These are phyloP conservation scores for Claviceps monticola DNA, from an alignment of 2,329 filamentous ascomycete species.

Conservation along the genomic window DNA sequence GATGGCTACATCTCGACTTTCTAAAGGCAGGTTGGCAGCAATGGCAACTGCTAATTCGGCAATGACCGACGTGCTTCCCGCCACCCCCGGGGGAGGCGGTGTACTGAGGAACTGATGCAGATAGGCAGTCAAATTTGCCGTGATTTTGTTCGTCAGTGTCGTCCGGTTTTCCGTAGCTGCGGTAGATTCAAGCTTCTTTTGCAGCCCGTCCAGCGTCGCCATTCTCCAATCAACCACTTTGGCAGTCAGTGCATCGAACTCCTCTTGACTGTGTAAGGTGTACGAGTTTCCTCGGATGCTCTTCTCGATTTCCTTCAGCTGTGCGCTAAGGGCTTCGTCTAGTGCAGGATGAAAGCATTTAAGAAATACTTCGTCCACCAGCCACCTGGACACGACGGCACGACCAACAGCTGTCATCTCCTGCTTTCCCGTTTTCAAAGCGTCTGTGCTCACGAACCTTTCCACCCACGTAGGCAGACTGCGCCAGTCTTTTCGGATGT, in stretches of 20 bases:
- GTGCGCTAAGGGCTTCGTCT: slow-evolving; percentile 58
- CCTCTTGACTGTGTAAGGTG: slow-evolving; percentile 63
- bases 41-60: slow-evolving; percentile 82
- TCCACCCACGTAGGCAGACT: slow-evolving; percentile 68
- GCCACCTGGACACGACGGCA: slow-evolving; percentile 76
- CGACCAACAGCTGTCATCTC: slow-evolving; percentile 96
- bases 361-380: slow-evolving; percentile 83
- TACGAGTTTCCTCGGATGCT: slow-evolving; percentile 72
- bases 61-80: slow-evolving; percentile 83
- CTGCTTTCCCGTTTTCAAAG: slow-evolving; percentile 75
- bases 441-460: slow-evolving; percentile 69
- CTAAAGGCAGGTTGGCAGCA: slow-evolving; percentile 71
- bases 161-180: slow-evolving; percentile 52
- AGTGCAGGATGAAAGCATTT: slow-evolving; percentile 85
- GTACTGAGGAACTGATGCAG: slow-evolving; percentile 63
- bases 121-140: slow-evolving; percentile 51
- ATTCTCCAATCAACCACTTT: slow-evolving; percentile 91
- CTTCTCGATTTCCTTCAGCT: slow-evolving; percentile 74
- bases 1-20: slow-evolving; percentile 81
- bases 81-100: slow-evolving; percentile 66
- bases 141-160: slow-evolving; percentile 56
- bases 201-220: slow-evolving; percentile 82
- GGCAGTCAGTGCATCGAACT: slow-evolving; percentile 73
- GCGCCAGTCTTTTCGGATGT: slow-evolving; percentile 90
- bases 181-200: slow-evolving; percentile 51